Evolutionary conservation across 352 stramenopile species (phyloP).

Genomic region (Pythium rhizo-oryzae): DNA sequence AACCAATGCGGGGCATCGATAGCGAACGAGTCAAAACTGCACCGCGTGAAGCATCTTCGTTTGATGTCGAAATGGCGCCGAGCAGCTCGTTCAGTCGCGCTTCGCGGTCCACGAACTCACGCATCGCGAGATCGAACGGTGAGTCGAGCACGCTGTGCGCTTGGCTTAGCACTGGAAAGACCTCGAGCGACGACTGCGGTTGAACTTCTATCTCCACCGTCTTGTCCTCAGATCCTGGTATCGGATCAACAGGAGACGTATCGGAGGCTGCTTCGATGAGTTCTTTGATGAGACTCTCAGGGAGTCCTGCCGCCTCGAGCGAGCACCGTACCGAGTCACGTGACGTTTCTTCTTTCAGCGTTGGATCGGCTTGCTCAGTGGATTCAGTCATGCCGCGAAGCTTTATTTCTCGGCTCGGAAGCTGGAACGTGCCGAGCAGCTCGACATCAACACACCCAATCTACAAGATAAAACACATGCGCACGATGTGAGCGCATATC

Average conservation of each 20-base stretch:
- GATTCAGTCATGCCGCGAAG: background rate
- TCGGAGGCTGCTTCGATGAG: background rate
- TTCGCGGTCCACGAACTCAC: constrained; percentile 7
- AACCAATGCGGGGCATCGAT: constrained; percentile 2
- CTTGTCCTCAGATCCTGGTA: background rate
- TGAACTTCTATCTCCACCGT: background rate
- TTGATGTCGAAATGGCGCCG: constrained; percentile 3
- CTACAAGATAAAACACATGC: background rate
- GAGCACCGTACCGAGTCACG: background rate
- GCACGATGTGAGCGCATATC: no score
- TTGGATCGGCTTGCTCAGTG: background rate
- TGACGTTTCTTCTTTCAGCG: background rate
- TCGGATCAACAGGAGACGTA: background rate
- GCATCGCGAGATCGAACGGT: constrained; percentile 28
- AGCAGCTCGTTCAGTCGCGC: constrained; percentile 25
- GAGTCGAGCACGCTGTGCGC: constrained; percentile 17
- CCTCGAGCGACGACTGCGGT: background rate
- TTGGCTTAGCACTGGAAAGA: background rate
- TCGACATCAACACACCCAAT: constrained; percentile 12
- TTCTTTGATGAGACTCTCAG: constrained; percentile 8
- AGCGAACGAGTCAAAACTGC: background rate
- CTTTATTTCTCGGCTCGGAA: background rate
- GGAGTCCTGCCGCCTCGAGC: constrained; percentile 3
- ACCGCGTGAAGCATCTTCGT: background rate
- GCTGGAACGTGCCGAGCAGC: constrained; percentile 18